Conservation (phyloP, 2,329 filamentous ascomycete genomes). For the Pseudogymnoascus sp. region DNA sequence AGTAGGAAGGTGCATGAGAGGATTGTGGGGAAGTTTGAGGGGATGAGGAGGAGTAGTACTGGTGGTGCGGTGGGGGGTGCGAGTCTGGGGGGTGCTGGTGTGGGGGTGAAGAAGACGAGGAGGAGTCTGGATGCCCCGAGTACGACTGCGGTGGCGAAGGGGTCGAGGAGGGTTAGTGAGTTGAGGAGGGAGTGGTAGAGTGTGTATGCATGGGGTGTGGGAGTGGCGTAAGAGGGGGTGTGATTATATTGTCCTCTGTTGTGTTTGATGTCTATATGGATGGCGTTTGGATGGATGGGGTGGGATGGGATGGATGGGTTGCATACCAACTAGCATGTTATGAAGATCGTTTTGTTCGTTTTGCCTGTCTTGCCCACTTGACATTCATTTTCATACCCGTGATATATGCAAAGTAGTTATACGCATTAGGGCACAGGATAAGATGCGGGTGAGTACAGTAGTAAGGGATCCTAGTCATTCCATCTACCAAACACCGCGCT, state of each 20-base stretch:
- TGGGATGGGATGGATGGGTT: not conserved
- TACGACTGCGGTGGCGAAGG: not conserved
- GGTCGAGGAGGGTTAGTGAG: constrained; percentile 1
- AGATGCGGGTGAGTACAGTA: not conserved
- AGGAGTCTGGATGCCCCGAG: not conserved
- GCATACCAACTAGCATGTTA: constrained; percentile 1
- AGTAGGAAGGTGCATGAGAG: constrained; percentile 37
- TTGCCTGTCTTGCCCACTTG: not conserved
- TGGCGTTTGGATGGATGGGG: not conserved
- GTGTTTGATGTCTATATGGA: not conserved
- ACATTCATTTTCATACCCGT: too few species aligned
- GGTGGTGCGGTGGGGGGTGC: too few species aligned
- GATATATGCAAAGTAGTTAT: too few species aligned
- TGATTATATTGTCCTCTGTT: not conserved
- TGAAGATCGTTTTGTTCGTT: not conserved
- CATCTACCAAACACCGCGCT: not conserved
- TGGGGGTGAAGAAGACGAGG: not conserved
- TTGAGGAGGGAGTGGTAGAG: not conserved
- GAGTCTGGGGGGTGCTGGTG: not conserved
- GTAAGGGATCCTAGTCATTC: not conserved
- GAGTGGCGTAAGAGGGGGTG: not conserved
- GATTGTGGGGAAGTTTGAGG: constrained; percentile 23
- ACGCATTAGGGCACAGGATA: too few species aligned
- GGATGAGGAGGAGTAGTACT: constrained; percentile 15
- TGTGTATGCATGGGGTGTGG: not conserved